A percentile compares a stretch with the other conserved stretches of the same genome.
Conservation (phyloP, 148 eudicot genomes). For the Nyssa sinensis region DNA sequence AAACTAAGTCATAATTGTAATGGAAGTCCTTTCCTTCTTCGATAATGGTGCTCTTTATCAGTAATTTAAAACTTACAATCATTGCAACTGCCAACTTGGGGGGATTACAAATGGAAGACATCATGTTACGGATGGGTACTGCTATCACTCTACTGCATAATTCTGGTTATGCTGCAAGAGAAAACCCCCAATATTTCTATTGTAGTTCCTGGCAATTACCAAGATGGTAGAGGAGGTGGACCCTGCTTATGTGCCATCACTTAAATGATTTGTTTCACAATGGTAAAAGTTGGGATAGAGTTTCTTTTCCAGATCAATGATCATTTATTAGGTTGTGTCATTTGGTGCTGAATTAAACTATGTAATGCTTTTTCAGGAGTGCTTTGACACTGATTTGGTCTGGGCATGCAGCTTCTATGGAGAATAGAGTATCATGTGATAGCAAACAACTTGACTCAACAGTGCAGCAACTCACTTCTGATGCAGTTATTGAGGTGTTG, state of each 20-base stretch:
- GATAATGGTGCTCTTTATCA: background rate
- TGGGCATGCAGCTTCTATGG: constrained; percentile 97
- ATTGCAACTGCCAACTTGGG: background rate
- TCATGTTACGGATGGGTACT: background rate
- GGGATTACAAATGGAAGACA: background rate
- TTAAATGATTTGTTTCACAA: background rate
- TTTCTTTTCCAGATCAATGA: background rate
- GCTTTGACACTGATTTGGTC: constrained; percentile 74
- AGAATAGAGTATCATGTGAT: constrained; percentile 63
- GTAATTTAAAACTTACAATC: background rate
- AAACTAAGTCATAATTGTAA: too few relatives aligned
- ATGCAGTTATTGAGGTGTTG: constrained; percentile 73
- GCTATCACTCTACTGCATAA: background rate
- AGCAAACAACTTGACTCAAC: constrained; percentile 29
- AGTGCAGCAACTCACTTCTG: constrained; percentile 63
- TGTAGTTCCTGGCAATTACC: background rate
- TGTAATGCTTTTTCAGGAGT: constrained; percentile 66
- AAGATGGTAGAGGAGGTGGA: background rate
- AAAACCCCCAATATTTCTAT: background rate
- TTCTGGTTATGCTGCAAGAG: background rate
- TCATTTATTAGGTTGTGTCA: constrained; percentile 3
- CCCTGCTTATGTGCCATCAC: background rate
- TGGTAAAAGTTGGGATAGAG: background rate
- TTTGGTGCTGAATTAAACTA: constrained; percentile 49
- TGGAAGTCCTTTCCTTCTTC: background rate